Percentiles rank a stretch among this genome's conserved stretches.
phyloP scores from a whole-genome alignment of 768 basidiomycete genomes.

The Kwoniella sp. region DNA sequence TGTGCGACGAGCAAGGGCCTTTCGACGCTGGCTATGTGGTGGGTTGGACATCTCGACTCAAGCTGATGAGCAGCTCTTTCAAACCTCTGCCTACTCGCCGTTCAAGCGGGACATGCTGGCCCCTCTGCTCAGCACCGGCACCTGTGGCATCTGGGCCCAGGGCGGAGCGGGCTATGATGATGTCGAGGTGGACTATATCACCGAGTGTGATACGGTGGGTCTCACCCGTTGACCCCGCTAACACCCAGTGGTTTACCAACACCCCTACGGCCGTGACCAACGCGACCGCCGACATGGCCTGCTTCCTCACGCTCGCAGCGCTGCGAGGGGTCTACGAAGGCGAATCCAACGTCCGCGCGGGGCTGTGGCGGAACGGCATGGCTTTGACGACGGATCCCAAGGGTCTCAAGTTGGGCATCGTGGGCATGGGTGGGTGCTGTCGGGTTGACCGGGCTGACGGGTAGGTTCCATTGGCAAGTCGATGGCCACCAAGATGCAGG shows the following conservation, averaged over 20 bases:
- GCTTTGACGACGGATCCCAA: constrained; percentile 11
- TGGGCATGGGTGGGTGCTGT: no score
- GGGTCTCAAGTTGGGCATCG: constrained; percentile 14
- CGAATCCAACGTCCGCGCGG: constrained; percentile 10
- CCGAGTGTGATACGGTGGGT: neutral
- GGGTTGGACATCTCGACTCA: no score
- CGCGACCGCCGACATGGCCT: constrained; percentile 27
- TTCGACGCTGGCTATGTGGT: no score
- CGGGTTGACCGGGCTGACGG: no score
- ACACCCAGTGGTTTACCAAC: constrained; percentile 23
- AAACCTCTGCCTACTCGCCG: no score
- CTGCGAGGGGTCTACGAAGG: constrained; percentile 9
- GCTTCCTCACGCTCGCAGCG: constrained; percentile 17
- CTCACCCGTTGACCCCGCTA: no score
- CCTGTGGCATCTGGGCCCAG: constrained; percentile 26
- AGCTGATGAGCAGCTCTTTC: no score
- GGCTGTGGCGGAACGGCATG: constrained; percentile 17
- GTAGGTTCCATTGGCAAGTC: no score
- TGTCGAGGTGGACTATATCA: neutral
- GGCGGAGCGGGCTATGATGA: constrained; percentile 23
- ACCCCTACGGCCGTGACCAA: constrained; percentile 24
- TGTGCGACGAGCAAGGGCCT: no score
- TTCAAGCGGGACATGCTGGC: constrained; percentile 19
- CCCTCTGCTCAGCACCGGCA: constrained; percentile 16
- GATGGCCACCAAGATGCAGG: no score